Evolutionary conservation across 306 rosid genomes (phyloP).

Genomic region (Malus orientalis): DNA sequence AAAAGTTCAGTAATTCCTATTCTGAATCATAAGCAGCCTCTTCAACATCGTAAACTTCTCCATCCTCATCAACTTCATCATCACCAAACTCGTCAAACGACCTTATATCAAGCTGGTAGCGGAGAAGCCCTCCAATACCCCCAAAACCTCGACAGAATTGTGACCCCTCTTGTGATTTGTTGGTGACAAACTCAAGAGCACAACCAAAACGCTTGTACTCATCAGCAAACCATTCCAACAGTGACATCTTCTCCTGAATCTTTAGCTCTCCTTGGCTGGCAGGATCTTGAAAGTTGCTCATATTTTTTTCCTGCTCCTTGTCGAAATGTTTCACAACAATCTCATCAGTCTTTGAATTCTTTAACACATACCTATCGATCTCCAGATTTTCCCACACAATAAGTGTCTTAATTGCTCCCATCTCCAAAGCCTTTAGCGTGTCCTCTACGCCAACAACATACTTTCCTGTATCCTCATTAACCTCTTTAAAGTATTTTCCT

Average conservation of each 20-base stretch:
- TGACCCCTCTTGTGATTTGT: constrained; percentile 56
- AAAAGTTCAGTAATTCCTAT: constrained; percentile 14
- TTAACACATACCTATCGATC: constrained; percentile 34
- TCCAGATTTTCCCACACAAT: constrained; percentile 52
- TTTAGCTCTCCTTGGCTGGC: constrained; percentile 30
- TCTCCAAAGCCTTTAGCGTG: constrained; percentile 49
- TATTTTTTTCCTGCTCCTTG: constrained; percentile 36
- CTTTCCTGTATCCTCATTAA: constrained; percentile 49
- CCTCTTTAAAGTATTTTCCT: constrained; percentile 51
- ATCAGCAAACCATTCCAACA: constrained; percentile 52
- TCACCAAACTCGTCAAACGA: constrained; percentile 34
- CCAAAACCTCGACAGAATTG: constrained; percentile 53
- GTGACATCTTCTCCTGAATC: constrained; percentile 34
- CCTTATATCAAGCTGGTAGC: constrained; percentile 50
- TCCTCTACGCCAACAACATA: constrained; percentile 49
- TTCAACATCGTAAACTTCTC: constrained; percentile 21
- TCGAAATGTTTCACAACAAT: constrained; percentile 36
- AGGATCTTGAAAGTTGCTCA: constrained; percentile 33
- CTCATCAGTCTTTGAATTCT: constrained; percentile 34
- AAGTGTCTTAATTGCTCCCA: constrained; percentile 53
- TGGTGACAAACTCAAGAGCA: constrained; percentile 48
- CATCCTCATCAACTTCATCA: background rate
- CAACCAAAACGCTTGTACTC: constrained; percentile 50
- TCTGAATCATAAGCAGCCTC: constrained; percentile 39
- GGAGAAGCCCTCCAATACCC: constrained; percentile 51